Percentiles rank a stretch among this genome's conserved stretches.
Conservation (phyloP, 345 rosid genomes). For the Citrus inodora region DNA sequence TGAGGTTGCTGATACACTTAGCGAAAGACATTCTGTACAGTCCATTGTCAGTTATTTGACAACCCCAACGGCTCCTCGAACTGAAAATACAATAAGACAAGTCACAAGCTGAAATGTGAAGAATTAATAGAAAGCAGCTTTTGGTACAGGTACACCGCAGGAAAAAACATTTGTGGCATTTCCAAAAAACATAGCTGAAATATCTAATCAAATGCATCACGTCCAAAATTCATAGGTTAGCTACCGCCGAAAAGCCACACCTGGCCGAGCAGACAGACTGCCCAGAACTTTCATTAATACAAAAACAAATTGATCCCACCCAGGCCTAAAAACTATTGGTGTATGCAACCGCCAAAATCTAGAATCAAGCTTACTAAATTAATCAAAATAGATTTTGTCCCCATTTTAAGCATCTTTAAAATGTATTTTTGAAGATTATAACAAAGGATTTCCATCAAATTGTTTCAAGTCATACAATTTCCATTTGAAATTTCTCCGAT, state of each 20-base stretch:
- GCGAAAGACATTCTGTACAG: constrained; percentile 59
- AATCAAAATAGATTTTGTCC: too few species aligned
- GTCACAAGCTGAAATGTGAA: neutral
- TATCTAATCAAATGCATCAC: neutral
- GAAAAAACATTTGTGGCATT: neutral
- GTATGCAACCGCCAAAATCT: too few species aligned
- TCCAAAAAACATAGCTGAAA: neutral
- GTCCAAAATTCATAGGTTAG: neutral
- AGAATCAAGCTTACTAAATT: too few species aligned
- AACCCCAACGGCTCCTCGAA: constrained; percentile 89
- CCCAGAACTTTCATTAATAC: neutral
- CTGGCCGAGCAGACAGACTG: neutral
- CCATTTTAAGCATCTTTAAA: neutral
- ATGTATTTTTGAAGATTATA: neutral
- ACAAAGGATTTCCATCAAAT: constrained; percentile 4
- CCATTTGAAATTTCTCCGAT: neutral
- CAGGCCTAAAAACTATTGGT: neutral
- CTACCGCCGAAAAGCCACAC: neutral
- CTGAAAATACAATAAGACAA: constrained; percentile 34
- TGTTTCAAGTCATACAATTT: neutral
- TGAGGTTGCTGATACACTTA: constrained; percentile 67
- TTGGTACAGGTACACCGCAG: neutral
- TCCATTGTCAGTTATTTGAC: constrained; percentile 84
- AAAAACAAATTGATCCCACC: neutral
- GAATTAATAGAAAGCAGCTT: neutral